Evolutionary conservation across 78 protist genomes (phyloP), one percentile per base, ranked within the genome.

Genomic region (Dictyostelium discoideum): DNA sequence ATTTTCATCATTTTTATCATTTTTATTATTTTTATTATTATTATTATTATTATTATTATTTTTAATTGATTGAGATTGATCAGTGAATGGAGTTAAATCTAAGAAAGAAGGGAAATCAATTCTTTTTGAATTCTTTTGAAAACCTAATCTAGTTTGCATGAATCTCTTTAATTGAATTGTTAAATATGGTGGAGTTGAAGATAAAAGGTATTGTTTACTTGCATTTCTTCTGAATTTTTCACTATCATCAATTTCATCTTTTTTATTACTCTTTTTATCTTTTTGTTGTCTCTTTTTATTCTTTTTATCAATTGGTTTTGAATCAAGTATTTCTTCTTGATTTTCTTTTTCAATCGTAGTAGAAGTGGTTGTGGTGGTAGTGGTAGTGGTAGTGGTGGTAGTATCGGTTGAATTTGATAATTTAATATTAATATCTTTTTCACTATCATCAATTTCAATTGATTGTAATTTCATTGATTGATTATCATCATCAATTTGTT

Each of bases 101-200:
- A 90, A 72, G 8, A 18, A 7, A 39, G 37, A 8, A 54, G 95
- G 95, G 16, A 78, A 90, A 14, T 57, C 48, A 22, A 90, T 72
- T 14, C 50, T 78, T 46, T 90, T 90, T 24, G 82, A 29, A 90
- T 90, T 82, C 84, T 90, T 90, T 82, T 90, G 95, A 60, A 82
- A 90, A 44, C 95, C 95, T 7, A 9, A 37, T 50, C 67, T 26
- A 63, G 93, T 87, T 50, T 82, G 88, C 95, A 90, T 90, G 54
- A 90, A 90, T 82, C 95, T 90, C 77, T 90, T 90, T 46, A 90
- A 29, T 67, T 90, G 95, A 72, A 90, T 50, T 6, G 95, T 90
- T 29, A 90, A 42, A 54, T 72, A 90, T 10, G 95, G 95, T 54
- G 95, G 95, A n/a, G 95, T 82, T 48, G 42, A 67, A n/a, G 95